Evolutionary conservation across 2,329 filamentous ascomycete species (phyloP).

Genomic region (Alternaria solani): DNA sequence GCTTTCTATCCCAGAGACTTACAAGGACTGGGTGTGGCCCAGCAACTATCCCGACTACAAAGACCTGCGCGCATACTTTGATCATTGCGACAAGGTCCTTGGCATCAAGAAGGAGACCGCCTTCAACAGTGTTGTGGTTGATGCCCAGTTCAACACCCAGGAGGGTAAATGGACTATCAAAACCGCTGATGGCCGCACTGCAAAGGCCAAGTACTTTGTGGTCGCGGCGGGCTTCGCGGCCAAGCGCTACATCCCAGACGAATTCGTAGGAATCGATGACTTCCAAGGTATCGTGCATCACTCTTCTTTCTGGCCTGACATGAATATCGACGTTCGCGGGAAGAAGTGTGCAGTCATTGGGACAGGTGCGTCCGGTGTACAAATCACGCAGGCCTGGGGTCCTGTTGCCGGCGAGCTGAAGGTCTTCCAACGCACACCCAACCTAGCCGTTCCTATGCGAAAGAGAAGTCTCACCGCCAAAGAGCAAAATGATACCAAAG

Average conservation of each 20-base stretch:
- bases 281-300: slow-evolving; percentile 66
- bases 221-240: slow-evolving; percentile 63
- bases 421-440: slow-evolving; percentile 64
- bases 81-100: slow-evolving; percentile 62
- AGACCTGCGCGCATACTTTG: slow-evolving; percentile 64
- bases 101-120: slow-evolving; percentile 61
- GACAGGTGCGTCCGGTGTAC: slow-evolving; percentile 68
- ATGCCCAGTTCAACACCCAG: slow-evolving; percentile 56
- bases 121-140: slow-evolving; percentile 61
- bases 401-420: slow-evolving; percentile 56
- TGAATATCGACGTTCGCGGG: slow-evolving; percentile 60
- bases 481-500: slow-evolving; percentile 57
- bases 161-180: slow-evolving; percentile 58
- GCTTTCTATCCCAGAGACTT: slow-evolving; percentile 53
- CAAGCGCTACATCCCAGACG: slow-evolving; percentile 63
- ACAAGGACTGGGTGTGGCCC: slow-evolving; percentile 61
- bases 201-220: slow-evolving; percentile 59
- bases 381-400: slow-evolving; percentile 66
- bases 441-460: not conserved
- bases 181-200: slow-evolving; percentile 57
- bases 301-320: slow-evolving; percentile 62
- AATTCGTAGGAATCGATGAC: slow-evolving; percentile 62
- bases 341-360: slow-evolving; percentile 68
- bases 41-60: slow-evolving; percentile 58
- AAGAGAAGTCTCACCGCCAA: slow-evolving; percentile 36